These are phyloP conservation scores for Physaria fendleri DNA, from an alignment of 345 rosid species.

Conservation along the genomic window DNA sequence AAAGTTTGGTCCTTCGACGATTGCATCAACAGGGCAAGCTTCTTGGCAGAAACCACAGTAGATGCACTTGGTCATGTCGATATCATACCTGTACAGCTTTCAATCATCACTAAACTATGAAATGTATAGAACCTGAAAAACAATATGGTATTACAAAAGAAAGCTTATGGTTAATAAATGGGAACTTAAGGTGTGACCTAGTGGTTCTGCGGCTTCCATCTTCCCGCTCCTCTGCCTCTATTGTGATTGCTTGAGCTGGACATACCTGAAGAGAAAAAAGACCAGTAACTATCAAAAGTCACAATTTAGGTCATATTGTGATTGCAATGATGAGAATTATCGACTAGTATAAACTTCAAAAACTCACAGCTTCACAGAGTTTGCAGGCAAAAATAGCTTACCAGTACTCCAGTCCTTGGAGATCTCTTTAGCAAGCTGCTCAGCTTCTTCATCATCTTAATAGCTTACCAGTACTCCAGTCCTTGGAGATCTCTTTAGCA, in stretches of 20 bases:
- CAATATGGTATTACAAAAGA: not conserved
- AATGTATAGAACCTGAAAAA: not conserved
- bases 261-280: constrained; percentile 49
- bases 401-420: constrained; percentile 99
- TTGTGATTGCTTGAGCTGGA: constrained; percentile 93
- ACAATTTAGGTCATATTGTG: not conserved
- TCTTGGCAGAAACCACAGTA: constrained; percentile 99
- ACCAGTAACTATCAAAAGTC: not conserved
- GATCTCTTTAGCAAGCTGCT: constrained; percentile 79
- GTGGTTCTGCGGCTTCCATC: constrained; percentile 98
- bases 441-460: constrained; percentile 83
- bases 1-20: constrained; percentile 96
- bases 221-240: constrained; percentile 93
- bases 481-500: constrained; percentile 86
- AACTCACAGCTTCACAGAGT: constrained; percentile 95
- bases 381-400: constrained; percentile 79
- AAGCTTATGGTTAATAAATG: not conserved
- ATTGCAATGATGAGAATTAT: not conserved
- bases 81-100: constrained; percentile 59
- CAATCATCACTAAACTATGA: constrained; percentile 5
- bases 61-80: constrained; percentile 98
- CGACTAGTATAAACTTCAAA: not conserved
- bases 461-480: constrained; percentile 81
- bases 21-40: constrained; percentile 99
- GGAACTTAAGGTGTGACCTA: constrained; percentile 40